Evolutionary conservation across 495 filamentous ascomycete species (phyloP), one percentile per base, ranked within the genome.

Genomic region (Hypoxylon fuscum): DNA sequence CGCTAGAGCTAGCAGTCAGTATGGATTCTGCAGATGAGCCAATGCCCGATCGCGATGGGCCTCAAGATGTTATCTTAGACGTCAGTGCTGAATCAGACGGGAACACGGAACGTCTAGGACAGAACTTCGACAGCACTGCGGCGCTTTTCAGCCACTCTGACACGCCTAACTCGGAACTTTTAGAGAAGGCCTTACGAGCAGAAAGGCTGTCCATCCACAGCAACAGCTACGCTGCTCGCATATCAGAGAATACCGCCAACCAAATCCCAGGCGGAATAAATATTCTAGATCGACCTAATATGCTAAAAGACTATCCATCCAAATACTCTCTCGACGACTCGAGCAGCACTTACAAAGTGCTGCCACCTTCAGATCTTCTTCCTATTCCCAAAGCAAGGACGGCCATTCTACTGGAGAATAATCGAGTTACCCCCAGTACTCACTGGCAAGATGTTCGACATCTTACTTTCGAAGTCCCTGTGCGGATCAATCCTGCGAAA

Each of bases 391-490:
- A 76, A 18, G 74, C 79, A 2, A 66, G 80, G 21, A 66, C 69
- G 0, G 81, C 76, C 7, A 68, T 49, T 0, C 15, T 92, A 1
- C 6, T 74, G 0, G 54, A 77, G 18, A 96, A 97, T 68, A 72
- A 74, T n/a, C 84, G 93, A 23, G 68, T 96, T 0, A 98, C 95
- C 0, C 85, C 93, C 1, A 38, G 62, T 5, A 76, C 72, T 5
- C 95, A 99, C 72, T 97, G 92, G 89, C 95, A 99, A 73, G 96
- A 98, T 78, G 95, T 98, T 25, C 88, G 95, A 2, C 84, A 87
- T 46, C 74, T 97, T n/a, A 72, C 70, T 1, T 77, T 96, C 12
- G 77, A 79, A 0, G 70, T 87, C 2, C 58, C 78, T 0, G 69
- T 78, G 8, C 61, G 37, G 14, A 47, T 55, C 34, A 54, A 45